Base-by-base conservation (phyloP, 176 grass and related monocot genomes). In the Triticum dicoccoides region DNA sequence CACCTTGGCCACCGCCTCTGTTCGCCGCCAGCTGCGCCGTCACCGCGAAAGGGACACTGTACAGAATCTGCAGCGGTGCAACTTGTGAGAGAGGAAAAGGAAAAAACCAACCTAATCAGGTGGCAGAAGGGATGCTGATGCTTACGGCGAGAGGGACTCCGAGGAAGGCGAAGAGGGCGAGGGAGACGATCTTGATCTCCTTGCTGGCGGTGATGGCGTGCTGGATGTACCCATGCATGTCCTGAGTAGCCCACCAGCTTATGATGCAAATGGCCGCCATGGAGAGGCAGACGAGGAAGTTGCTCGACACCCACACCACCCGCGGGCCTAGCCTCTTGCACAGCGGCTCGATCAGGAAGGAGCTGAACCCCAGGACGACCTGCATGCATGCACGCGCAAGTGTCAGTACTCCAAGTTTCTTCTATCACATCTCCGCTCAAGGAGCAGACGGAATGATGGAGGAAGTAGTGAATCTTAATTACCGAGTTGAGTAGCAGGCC, bases 401-500 rank as follows among this genome's bases (percentile, higher is more conserved):
- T 2, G 29, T 25, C 30, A 49, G 2, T 17, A 24, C 44, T 47
- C 44, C 12, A 54, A 52, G 1, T 67, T 32, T 66, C 27, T 32
- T 66, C 64, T 32, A 32, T 34, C 7, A 7, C 34, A 42, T 39
- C 13, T 32, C 34, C 0, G 56, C 13, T 32, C 34, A 12, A 34
- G 52, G 54, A 69, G 8, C 8, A 62, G 41, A 47, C 79, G 72
- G 62, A 49, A 13, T 5, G 42, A 42, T 2, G 80, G 23, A 6
- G 51, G 24, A 61, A 11, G 14, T 2, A 13, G 2, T 13, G 30
- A 2, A 30, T 71, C 88, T 79, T 47, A 12, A 47, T 47, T 84
- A 98, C 94, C 76, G 94, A 99, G 86, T 99, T 99, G 62, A 99
- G 82, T 8, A 99, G 88, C 76, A 99, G 67, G 45, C 97, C 94